A percentile compares a stretch with the other conserved stretches of the same genome.
These are phyloP conservation scores for Extremus antarcticus DNA, from an alignment of 495 filamentous ascomycete species.

Conservation along the genomic window DNA sequence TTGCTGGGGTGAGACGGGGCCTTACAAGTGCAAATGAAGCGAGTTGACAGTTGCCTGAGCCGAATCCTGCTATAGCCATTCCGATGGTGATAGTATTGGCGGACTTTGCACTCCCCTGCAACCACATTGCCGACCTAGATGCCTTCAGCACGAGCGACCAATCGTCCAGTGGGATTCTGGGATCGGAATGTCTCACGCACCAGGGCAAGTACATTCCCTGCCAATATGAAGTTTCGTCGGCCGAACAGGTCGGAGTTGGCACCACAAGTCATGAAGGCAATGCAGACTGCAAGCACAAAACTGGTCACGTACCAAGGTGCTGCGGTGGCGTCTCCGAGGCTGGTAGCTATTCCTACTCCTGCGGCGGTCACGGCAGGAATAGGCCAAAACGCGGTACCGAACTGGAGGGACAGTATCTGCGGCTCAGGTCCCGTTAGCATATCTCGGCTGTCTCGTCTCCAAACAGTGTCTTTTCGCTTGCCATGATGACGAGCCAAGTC, in stretches of 20 bases:
- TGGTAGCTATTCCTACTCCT: conserved; percentile 18
- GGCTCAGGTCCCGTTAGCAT: too few species aligned
- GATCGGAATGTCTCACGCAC: too few species aligned
- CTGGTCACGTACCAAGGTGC: background rate
- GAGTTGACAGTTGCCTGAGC: conserved; percentile 8
- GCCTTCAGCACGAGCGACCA: too few species aligned
- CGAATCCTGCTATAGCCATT: conserved; percentile 14
- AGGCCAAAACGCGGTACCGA: conserved; percentile 29
- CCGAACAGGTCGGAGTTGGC: conserved; percentile 22
- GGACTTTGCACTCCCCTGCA: conserved; percentile 8
- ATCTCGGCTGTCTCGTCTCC: too few species aligned
- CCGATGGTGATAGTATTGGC: too few species aligned
- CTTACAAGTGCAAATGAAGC: conserved; percentile 28
- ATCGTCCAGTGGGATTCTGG: too few species aligned
- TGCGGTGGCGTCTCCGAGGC: conserved; percentile 16
- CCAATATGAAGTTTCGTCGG: conserved; percentile 19
- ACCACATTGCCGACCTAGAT: conserved; percentile 7
- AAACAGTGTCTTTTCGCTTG: too few species aligned
- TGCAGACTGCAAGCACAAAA: conserved; percentile 19
- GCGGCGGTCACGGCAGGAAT: conserved; percentile 21
- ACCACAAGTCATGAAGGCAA: conserved; percentile 23
- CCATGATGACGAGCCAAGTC: too few species aligned
- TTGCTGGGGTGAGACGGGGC: too few species aligned
- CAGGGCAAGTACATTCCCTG: conserved; percentile 14
- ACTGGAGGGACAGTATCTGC: too few species aligned